A percentile compares a stretch with the other conserved stretches of the same genome.
These are phyloP conservation scores for Zea mays DNA, from an alignment of 176 grass and related monocot species.

Conservation along the genomic window DNA sequence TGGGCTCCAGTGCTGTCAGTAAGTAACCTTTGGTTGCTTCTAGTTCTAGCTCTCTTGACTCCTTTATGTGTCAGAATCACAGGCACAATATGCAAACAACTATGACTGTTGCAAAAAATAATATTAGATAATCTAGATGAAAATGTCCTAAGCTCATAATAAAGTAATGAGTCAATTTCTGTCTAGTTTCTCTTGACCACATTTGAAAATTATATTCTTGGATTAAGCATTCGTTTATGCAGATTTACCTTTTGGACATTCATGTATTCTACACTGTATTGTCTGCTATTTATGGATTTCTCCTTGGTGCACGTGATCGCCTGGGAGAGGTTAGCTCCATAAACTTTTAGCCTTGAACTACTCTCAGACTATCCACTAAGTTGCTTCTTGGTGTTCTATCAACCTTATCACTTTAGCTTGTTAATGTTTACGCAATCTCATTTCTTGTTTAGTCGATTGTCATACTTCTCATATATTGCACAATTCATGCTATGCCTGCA, in stretches of 20 bases:
- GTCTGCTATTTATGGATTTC: conserved; percentile 87
- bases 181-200: neutral
- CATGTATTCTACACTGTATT: conserved; percentile 87
- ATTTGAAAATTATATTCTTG: conserved; percentile 25
- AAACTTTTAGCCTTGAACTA: conserved; percentile 28
- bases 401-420: neutral
- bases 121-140: neutral
- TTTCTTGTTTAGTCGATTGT: conserved; percentile 12
- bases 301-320: conserved; percentile 81
- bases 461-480: neutral
- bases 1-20: conserved; percentile 85
- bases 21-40: conserved; percentile 50
- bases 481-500: neutral
- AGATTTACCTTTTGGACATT: conserved; percentile 98
- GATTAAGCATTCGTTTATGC: conserved; percentile 29
- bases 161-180: neutral
- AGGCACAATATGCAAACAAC: neutral
- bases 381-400: neutral
- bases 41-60: neutral
- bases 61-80: neutral
- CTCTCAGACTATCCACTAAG: neutral
- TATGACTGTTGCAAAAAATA: neutral
- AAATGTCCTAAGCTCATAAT: neutral
- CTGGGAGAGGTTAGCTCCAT: conserved; percentile 75
- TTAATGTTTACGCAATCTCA: conserved; percentile 11